phyloP scores from a whole-genome alignment of 345 rosid genomes.

The Angophora floribunda region DNA sequence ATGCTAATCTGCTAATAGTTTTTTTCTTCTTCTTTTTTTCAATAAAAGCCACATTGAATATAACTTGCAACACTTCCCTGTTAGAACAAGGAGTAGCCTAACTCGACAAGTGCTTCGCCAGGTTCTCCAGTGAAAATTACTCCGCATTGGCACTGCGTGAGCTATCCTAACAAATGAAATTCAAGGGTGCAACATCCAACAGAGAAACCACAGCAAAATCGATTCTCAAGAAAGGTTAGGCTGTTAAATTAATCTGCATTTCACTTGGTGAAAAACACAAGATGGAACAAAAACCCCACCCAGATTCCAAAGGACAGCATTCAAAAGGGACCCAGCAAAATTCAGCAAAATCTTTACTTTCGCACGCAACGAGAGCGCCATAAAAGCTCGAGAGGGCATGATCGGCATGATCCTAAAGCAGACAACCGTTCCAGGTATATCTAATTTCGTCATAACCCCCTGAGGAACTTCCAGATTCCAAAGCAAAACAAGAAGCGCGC shows the following conservation, averaged over 20 bases:
- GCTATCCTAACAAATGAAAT: neutral
- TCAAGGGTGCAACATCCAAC: neutral
- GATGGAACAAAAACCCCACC: neutral
- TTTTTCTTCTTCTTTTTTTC: neutral
- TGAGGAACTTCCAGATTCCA: neutral
- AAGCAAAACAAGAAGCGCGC: neutral
- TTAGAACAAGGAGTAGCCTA: neutral
- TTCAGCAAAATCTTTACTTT: neutral
- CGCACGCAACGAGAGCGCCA: neutral
- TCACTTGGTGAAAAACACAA: neutral
- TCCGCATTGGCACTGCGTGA: neutral
- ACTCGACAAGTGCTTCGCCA: neutral
- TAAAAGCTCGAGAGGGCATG: neutral
- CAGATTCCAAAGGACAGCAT: neutral
- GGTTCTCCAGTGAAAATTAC: neutral
- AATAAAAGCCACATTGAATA: neutral
- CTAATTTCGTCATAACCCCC: neutral
- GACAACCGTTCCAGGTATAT: neutral
- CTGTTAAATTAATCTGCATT: neutral
- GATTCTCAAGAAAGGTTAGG: neutral
- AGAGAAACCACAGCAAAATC: neutral
- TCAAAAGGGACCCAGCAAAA: neutral
- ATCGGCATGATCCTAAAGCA: neutral
- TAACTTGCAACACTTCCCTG: neutral
- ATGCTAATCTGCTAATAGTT: neutral